phyloP scores from a whole-genome alignment of 139 green algal species.

The Ettlia oleoabundans region DNA sequence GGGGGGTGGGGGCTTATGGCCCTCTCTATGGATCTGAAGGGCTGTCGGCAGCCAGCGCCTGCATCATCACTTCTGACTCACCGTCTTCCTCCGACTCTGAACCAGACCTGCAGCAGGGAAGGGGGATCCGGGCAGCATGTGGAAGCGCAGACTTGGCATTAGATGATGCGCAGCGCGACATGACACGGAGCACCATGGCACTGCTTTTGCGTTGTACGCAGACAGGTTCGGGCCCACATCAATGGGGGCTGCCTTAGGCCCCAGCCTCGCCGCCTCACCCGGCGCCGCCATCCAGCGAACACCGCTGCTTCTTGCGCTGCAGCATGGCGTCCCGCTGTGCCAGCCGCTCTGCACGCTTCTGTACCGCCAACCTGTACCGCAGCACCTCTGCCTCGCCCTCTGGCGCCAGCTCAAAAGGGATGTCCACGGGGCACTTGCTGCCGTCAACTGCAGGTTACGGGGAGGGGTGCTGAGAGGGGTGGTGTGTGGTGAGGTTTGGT shows the following conservation, averaged over 20 bases:
- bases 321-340: conserved; percentile 29
- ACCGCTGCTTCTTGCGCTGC: not conserved
- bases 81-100: too few relatives aligned
- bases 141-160: too few relatives aligned
- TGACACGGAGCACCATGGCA: too few relatives aligned
- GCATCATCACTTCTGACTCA: too few relatives aligned
- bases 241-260: too few relatives aligned
- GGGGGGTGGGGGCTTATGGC: too few relatives aligned
- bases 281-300: conserved; percentile 27
- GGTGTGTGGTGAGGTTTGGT: not conserved
- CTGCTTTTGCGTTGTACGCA: too few relatives aligned
- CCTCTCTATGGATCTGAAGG: too few relatives aligned
- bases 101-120: too few relatives aligned
- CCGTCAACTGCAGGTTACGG: not conserved
- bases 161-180: too few relatives aligned
- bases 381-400: conserved; percentile 27
- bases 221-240: too few relatives aligned
- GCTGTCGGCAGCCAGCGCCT: not conserved
- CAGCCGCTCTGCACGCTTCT: conserved; percentile 33
- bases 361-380: conserved; percentile 26
- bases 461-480: not conserved
- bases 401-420: conserved; percentile 44
- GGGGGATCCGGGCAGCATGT: too few relatives aligned
- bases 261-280: not conserved
- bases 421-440: conserved; percentile 24